Conservation (phyloP, 2,329 filamentous ascomycete genomes). For the Penicillium psychrosexuale region DNA sequence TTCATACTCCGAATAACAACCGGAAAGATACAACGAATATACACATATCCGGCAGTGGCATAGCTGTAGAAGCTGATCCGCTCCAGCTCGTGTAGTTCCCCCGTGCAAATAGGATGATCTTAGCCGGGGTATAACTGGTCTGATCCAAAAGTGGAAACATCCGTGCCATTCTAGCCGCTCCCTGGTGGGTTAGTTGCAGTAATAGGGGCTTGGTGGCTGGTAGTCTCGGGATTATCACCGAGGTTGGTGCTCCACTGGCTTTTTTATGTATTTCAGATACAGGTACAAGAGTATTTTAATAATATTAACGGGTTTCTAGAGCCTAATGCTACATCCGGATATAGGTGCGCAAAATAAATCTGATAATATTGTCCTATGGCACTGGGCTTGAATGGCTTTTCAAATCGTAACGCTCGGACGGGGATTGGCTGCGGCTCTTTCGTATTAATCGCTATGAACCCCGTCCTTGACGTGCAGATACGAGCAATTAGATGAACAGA, state of each 20-base stretch:
- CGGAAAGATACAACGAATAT: background rate
- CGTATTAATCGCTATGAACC: background rate
- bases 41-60: background rate
- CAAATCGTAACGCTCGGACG: background rate
- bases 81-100: background rate
- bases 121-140: background rate
- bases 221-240: conserved; percentile 22
- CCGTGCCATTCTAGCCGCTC: conserved; percentile 10
- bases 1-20: background rate
- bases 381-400: background rate
- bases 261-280: background rate
- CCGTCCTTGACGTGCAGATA: background rate
- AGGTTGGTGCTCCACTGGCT: conserved; percentile 14
- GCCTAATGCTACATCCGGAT: background rate
- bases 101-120: background rate
- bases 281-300: background rate
- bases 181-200: conserved; percentile 21
- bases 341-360: background rate
- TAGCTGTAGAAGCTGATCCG: background rate
- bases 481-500: background rate
- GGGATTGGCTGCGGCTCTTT: conserved; percentile 2
- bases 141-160: background rate
- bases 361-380: background rate
- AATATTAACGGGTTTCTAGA: background rate
- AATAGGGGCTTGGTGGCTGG: conserved; percentile 13